phyloP scores from a whole-genome alignment of 305 asterid species.

The Striga hermonthica region DNA sequence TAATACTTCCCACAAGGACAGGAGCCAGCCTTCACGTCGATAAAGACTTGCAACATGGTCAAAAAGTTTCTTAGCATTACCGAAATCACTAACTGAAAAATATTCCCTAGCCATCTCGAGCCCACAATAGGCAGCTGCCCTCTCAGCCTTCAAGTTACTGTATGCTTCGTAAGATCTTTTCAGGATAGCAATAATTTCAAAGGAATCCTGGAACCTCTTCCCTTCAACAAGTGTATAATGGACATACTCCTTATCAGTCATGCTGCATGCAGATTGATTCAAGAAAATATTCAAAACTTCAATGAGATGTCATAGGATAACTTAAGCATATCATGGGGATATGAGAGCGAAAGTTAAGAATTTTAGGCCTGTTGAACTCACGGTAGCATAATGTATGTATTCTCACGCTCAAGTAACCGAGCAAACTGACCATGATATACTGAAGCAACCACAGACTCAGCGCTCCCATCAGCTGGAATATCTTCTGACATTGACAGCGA shows the following conservation, averaged over 20 bases:
- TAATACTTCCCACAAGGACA: constrained; percentile 83
- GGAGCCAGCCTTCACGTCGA: constrained; percentile 90
- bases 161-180: constrained; percentile 80
- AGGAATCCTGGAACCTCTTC: constrained; percentile 77
- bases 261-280: constrained; percentile 50
- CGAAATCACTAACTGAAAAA: constrained; percentile 51
- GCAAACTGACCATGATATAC: constrained; percentile 86
- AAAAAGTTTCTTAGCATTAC: constrained; percentile 68
- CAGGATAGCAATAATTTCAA: constrained; percentile 85
- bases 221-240: constrained; percentile 77
- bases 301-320: constrained; percentile 21
- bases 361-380: constrained; percentile 51
- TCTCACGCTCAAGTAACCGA: constrained; percentile 75
- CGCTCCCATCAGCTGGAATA: constrained; percentile 53
- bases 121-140: constrained; percentile 87
- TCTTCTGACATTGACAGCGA: constrained; percentile 76
- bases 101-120: constrained; percentile 84
- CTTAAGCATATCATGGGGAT: constrained; percentile 21
- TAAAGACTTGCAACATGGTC: constrained; percentile 76
- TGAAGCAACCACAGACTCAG: constrained; percentile 80
- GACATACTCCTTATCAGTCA: constrained; percentile 74
- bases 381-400: constrained; percentile 57
- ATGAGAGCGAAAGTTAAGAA: constrained; percentile 28
- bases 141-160: constrained; percentile 58
- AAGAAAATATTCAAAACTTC: constrained; percentile 24